phyloP scores from a whole-genome alignment of 345 rosid genomes.

The Aurinia saxatilis region DNA sequence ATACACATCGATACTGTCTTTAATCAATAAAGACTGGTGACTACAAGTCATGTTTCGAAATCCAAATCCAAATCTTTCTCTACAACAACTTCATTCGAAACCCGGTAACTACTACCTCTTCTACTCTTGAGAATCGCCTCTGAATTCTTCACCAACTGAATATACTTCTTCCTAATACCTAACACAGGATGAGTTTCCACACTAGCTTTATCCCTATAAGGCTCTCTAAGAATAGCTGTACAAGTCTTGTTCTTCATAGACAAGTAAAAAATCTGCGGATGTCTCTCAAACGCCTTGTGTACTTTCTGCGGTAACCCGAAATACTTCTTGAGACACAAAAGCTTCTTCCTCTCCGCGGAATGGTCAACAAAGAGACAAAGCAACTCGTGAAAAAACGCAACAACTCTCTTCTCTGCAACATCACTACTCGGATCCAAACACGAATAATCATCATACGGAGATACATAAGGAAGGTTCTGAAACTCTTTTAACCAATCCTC shows the following conservation, averaged over 20 bases:
- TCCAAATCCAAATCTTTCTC: slow-evolving; percentile 44
- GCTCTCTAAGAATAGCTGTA: slow-evolving; percentile 74
- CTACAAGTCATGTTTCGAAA: slow-evolving; percentile 2
- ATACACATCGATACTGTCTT: not conserved
- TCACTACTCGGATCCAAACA: slow-evolving; percentile 60
- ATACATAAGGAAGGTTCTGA: slow-evolving; percentile 63
- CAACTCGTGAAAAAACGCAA: slow-evolving; percentile 79
- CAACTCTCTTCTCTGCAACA: slow-evolving; percentile 77
- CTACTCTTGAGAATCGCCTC: slow-evolving; percentile 39
- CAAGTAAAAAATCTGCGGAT: slow-evolving; percentile 72
- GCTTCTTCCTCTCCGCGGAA: slow-evolving; percentile 70
- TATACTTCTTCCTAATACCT: slow-evolving; percentile 50
- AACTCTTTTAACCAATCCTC: slow-evolving; percentile 64
- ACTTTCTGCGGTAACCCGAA: slow-evolving; percentile 69
- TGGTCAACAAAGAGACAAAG: slow-evolving; percentile 79
- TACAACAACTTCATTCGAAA: slow-evolving; percentile 6
- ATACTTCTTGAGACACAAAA: slow-evolving; percentile 62
- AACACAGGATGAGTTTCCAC: slow-evolving; percentile 60
- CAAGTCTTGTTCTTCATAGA: slow-evolving; percentile 67
- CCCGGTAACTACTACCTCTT: slow-evolving; percentile 17
- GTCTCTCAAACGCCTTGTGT: slow-evolving; percentile 90
- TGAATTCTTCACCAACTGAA: slow-evolving; percentile 56
- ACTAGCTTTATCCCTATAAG: slow-evolving; percentile 40
- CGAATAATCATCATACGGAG: slow-evolving; percentile 70
- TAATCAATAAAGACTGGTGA: slow-evolving; percentile 7